Evolutionary conservation across 305 asterid genomes (phyloP), one percentile per base, ranked within the genome.

Genomic region (Solanum aculeatissimum): DNA sequence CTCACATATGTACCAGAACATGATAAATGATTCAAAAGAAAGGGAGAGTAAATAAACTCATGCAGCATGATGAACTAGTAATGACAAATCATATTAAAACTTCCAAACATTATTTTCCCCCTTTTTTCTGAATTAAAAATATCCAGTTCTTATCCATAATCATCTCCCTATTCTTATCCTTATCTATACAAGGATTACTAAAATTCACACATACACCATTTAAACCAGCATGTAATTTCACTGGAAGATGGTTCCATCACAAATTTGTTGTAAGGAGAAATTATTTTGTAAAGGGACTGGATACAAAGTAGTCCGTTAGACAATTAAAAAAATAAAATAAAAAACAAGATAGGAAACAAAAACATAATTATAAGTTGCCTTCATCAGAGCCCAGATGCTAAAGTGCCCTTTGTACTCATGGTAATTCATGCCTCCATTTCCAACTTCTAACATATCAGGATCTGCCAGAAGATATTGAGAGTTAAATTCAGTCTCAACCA

Each of bases 391-490:
- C 99, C 99, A 96, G 84, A 97, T 93, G 91, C 98, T 97, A 87
- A 95, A 97, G 91, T 97, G 99, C 51, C 97, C 92, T 83, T 91
- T 92, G 89, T 97, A 97, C 87, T 97, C 99, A 70, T 85, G 83
- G 85, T 89, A 87, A 81, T 90, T 92, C 99, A 97, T 97, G 85
- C 99, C 99, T 60, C 98, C 98, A 80, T 97, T 97, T 65, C 99
- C 99, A 88, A 97, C 98, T 91, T 97, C 99, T 81, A 95, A 90
- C 99, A 95, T 95, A 89, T 95, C 99, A 58, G 99, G 99, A 86
- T 97, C 99, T 95, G 92, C 86, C 75, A 86, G 72, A 87, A 72
- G 83, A 79, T 63, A 66, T 47, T 54, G 25, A 75, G 9, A 19
- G 63, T 16, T 27, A 45, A 75, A 49, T 18, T 27, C 43, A 47